A percentile compares a stretch with the other conserved stretches of the same genome.
Evolutionary conservation across 2,329 filamentous ascomycete genomes (phyloP).

Genomic region (Arthrobotrys iridis): DNA sequence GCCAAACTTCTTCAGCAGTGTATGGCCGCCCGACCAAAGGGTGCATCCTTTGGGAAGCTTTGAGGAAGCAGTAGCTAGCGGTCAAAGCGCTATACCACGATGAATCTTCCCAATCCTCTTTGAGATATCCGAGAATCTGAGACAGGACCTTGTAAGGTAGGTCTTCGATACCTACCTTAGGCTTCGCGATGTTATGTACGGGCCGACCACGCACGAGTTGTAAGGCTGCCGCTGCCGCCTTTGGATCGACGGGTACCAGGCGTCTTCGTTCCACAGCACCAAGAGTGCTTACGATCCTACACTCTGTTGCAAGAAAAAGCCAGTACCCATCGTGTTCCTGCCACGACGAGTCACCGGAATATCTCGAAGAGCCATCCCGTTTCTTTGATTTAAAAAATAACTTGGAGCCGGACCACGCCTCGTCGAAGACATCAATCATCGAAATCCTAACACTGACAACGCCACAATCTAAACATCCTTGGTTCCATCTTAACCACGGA

Average conservation of each 20-base stretch:
- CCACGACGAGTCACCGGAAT: neutral
- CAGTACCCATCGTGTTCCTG: slow-evolving; percentile 9
- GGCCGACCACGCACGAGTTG: slow-evolving; percentile 2
- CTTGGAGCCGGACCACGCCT: slow-evolving; percentile 1
- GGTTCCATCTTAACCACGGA: neutral
- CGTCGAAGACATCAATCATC: slow-evolving; percentile 25
- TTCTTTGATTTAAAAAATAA: slow-evolving; percentile 6
- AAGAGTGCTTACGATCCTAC: neutral
- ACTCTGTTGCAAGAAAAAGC: slow-evolving; percentile 25
- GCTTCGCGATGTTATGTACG: slow-evolving; percentile 1
- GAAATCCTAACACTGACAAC: slow-evolving; percentile 7
- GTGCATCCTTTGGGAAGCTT: slow-evolving; percentile 14
- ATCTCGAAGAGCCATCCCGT: neutral
- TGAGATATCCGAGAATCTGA: slow-evolving; percentile 19
- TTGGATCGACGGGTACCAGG: neutral
- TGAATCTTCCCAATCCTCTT: slow-evolving; percentile 12
- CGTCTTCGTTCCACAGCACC: slow-evolving; percentile 2
- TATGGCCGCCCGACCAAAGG: slow-evolving; percentile 8
- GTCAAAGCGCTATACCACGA: slow-evolving; percentile 32
- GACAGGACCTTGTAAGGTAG: slow-evolving; percentile 26
- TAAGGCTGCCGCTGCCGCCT: neutral
- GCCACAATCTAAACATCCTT: slow-evolving; percentile 28
- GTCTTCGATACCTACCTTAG: slow-evolving; percentile 20
- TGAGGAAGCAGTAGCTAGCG: slow-evolving; percentile 33
- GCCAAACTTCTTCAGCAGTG: slow-evolving; percentile 22